These are phyloP conservation scores for Flaveria floridana DNA, from an alignment of 140 eudicot species.

Conservation along the genomic window DNA sequence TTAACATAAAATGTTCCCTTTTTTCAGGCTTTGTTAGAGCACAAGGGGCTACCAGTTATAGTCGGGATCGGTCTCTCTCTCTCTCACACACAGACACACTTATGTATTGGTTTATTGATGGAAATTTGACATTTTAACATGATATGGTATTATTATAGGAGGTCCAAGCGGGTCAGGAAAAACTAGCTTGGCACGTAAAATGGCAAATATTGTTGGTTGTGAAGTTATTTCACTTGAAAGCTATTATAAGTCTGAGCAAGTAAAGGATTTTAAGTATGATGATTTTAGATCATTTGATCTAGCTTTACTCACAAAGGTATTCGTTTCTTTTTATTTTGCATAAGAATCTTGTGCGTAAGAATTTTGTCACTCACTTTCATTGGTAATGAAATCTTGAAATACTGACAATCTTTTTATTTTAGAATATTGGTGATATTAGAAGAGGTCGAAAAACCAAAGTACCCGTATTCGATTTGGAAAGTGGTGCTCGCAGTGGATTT, in stretches of 20 bases:
- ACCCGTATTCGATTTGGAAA: slow-evolving; percentile 86
- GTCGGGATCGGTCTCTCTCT: slow-evolving; percentile 81
- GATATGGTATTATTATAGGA: slow-evolving; percentile 52
- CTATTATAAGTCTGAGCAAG: slow-evolving; percentile 87
- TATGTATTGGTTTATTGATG: background rate
- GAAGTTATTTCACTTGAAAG: slow-evolving; percentile 97
- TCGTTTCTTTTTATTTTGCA: slow-evolving; percentile 8
- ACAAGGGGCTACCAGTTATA: slow-evolving; percentile 85
- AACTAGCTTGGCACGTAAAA: slow-evolving; percentile 98
- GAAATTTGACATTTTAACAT: slow-evolving; percentile 6
- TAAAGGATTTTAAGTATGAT: slow-evolving; percentile 84
- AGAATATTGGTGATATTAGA: slow-evolving; percentile 86
- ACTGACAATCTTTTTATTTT: slow-evolving; percentile 11
- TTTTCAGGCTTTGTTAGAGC: slow-evolving; percentile 86
- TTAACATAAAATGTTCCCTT: background rate
- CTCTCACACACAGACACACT: background rate
- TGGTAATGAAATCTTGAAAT: background rate
- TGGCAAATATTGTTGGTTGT: slow-evolving; percentile 99
- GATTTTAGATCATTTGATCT: slow-evolving; percentile 93
- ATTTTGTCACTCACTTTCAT: slow-evolving; percentile 2
- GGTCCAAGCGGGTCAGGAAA: slow-evolving; percentile 99
- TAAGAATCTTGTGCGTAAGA: slow-evolving; percentile 1
- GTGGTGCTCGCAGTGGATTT: slow-evolving; percentile 80
- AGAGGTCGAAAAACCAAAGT: slow-evolving; percentile 67
- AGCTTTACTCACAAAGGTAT: slow-evolving; percentile 80